Evolutionary conservation across 805 yeast species (phyloP), one percentile per base, ranked within the genome.

Genomic region (Wickerhamomyces sydowiorum): DNA sequence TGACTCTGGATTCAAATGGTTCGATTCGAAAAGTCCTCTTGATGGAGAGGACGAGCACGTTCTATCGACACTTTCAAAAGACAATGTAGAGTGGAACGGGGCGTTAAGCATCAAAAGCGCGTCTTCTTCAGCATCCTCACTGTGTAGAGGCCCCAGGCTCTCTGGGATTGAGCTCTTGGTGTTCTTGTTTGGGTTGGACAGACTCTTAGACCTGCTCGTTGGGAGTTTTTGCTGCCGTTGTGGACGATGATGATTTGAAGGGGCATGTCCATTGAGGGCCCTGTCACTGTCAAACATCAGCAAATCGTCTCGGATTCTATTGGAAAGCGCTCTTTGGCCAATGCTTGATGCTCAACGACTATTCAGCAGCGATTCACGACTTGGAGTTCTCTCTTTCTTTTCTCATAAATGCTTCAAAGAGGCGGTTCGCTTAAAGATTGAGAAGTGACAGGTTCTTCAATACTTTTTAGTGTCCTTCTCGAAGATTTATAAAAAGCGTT

Each of bases 21-120:
- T 32, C n/a, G 44, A 41, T 7, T 43, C 50, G 38, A 52, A 49
- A 12, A 49, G 28, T 3, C 36, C 39, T 9, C 13, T 15, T 20
- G 32, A 24, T 5, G 17, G 17, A 3, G 41, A 18, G 4, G 28
- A 17, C 7, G 23, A 12, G 23, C 22, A 15, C 3, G 38, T 17
- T 25, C 25, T 20, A 6, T 36, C 18, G 9, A 36, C 13, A 9
- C 40, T 31, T 5, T 39, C 40, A 6, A 40, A 23, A 4, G 46
- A 39, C 1, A 24, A 13, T 2, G 37, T 32, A 2, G 46, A 43
- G 31, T 36, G 46, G 9, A 39, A 21, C 1, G 46, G 46, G 4
- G 46, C 43, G 18, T 43, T 18, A 8, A 39, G 10, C 8, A 4
- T n/a, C 15, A 2, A 41, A 10, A 19, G 15, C 19, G 14, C 14